Percentiles rank a stretch among this genome's conserved stretches.
Evolutionary conservation across 1,139 yeast species (phyloP).

Genomic region (Protomyces inouyei): DNA sequence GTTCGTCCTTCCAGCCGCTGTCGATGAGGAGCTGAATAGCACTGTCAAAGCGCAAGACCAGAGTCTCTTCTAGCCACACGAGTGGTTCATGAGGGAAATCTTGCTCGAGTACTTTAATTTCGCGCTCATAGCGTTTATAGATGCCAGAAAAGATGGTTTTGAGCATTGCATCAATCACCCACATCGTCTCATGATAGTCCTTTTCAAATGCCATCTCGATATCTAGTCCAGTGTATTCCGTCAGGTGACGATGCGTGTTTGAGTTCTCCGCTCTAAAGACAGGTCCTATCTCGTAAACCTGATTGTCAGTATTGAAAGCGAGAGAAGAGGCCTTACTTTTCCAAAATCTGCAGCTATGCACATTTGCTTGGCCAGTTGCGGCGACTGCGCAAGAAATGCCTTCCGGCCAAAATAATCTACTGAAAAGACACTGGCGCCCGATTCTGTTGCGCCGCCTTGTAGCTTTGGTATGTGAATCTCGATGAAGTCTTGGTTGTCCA

Average conservation of each 20-base stretch:
- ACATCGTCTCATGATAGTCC: constrained; percentile 92
- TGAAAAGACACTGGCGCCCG: constrained; percentile 95
- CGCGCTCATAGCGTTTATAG: constrained; percentile 69
- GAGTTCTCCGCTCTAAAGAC: constrained; percentile 99
- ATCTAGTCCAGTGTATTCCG: constrained; percentile 96
- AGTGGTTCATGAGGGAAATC: constrained; percentile 92
- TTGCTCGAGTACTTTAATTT: constrained; percentile 81
- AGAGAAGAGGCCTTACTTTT: constrained; percentile 27
- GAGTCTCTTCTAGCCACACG: constrained; percentile 81
- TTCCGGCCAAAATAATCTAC: constrained; percentile 85
- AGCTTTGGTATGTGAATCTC: constrained; percentile 96
- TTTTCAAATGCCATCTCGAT: constrained; percentile 97
- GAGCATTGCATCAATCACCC: constrained; percentile 75
- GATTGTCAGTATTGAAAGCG: constrained; percentile 33
- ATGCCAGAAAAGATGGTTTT: constrained; percentile 81
- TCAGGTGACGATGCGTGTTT: constrained; percentile 98
- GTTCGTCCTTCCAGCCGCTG: constrained; percentile 48
- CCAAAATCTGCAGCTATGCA: constrained; percentile 96
- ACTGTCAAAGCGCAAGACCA: constrained; percentile 79
- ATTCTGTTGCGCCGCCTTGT: constrained; percentile 93
- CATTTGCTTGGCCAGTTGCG: constrained; percentile 96
- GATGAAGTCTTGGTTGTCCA: constrained; percentile 60
- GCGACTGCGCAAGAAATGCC: constrained; percentile 95
- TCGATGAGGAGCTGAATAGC: constrained; percentile 80
- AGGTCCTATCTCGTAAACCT: constrained; percentile 92